phyloP scores from a whole-genome alignment of 2,329 filamentous ascomycete species.

The Clarireedia homoeocarpa region DNA sequence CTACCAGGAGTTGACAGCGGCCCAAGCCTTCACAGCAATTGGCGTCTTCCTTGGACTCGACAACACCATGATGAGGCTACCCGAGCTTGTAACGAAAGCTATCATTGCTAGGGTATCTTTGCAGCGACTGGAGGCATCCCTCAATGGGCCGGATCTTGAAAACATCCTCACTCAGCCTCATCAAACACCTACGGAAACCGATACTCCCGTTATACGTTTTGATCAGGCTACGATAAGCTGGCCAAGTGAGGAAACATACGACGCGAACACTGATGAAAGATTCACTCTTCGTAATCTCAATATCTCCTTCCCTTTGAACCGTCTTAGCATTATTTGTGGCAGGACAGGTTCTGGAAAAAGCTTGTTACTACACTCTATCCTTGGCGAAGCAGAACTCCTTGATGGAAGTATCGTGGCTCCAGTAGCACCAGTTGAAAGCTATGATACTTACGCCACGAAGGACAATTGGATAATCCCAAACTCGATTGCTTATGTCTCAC shows the following conservation, averaged over 20 bases:
- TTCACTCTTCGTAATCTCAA: slow-evolving; percentile 60
- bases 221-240: slow-evolving; percentile 61
- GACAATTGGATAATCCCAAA: slow-evolving; percentile 58
- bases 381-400: slow-evolving; percentile 66
- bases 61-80: slow-evolving; percentile 57
- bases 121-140: slow-evolving; percentile 61
- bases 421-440: slow-evolving; percentile 43
- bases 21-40: slow-evolving; percentile 70
- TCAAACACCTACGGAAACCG: slow-evolving; percentile 30
- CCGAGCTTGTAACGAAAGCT: slow-evolving; percentile 59
- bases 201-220: slow-evolving; percentile 42
- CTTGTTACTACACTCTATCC: slow-evolving; percentile 60
- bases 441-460: slow-evolving; percentile 50
- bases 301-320: slow-evolving; percentile 56
- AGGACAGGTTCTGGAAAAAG: slow-evolving; percentile 73
- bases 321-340: slow-evolving; percentile 66
- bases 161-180: slow-evolving; percentile 42
- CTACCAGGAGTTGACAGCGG: slow-evolving; percentile 55
- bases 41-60: slow-evolving; percentile 66
- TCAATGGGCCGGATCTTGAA: slow-evolving; percentile 56
- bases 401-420: slow-evolving; percentile 51
- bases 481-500: slow-evolving; percentile 64
- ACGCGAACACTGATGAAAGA: slow-evolving; percentile 2
- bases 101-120: slow-evolving; percentile 67
- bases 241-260: slow-evolving; percentile 25